Conservation (phyloP, 2,329 filamentous ascomycete genomes). For the Diaporthe batatas region DNA sequence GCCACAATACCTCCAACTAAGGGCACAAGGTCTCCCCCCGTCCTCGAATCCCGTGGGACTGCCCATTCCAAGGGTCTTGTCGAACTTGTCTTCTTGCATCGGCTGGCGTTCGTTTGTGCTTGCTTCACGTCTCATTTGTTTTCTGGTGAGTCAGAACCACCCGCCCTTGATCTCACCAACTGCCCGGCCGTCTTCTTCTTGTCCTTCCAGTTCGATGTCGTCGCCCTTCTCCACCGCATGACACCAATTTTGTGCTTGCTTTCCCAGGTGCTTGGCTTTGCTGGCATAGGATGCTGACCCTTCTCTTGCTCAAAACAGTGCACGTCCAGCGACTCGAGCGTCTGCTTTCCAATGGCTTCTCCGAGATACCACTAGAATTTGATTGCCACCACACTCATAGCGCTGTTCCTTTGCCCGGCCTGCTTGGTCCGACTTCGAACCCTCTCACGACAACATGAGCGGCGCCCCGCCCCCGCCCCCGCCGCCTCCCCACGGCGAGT, state of each 20-base stretch:
- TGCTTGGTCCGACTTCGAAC: not conserved
- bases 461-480: constrained; percentile 78
- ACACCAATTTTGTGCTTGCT: not conserved
- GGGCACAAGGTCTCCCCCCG: constrained; percentile 11
- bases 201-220: not conserved
- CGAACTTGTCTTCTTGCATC: constrained; percentile 28
- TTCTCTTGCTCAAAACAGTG: not conserved
- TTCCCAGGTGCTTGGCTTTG: not conserved
- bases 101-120: constrained; percentile 31
- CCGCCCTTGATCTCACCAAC: not conserved
- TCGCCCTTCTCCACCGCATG: not conserved
- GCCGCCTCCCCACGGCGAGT: constrained; percentile 87
- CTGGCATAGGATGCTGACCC: constrained; percentile 25
- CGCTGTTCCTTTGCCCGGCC: constrained; percentile 24
- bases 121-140: constrained; percentile 10
- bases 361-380: constrained; percentile 54
- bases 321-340: constrained; percentile 36
- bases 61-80: not conserved
- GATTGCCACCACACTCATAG: constrained; percentile 41
- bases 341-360: constrained; percentile 50
- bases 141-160: constrained; percentile 29
- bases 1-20: not conserved
- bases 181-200: not conserved
- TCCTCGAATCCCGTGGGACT: not conserved
- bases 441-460: constrained; percentile 56